phyloP scores from a whole-genome alignment of 768 basidiomycete genomes.

The Arthromyces matolae region DNA sequence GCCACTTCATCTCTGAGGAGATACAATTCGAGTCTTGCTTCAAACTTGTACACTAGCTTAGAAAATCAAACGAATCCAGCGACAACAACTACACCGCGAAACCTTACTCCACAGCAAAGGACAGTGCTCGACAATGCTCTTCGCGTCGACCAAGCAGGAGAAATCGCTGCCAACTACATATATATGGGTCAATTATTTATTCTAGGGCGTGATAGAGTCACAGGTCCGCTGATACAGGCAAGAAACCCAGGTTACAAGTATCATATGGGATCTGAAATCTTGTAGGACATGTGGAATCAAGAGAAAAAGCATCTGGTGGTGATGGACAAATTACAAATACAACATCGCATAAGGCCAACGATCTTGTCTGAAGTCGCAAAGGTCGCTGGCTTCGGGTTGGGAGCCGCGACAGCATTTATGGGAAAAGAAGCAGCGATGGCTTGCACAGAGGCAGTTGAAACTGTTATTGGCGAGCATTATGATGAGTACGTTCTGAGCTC shows the following conservation, averaged over 20 bases:
- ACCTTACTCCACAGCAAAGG: conserved; percentile 48
- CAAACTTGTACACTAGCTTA: conserved; percentile 46
- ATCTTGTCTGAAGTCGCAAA: conserved; percentile 81
- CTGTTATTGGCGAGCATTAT: conserved; percentile 97
- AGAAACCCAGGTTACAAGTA: conserved; percentile 18
- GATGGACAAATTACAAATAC: conserved; percentile 79
- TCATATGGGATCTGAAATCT: background rate
- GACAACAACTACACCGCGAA: conserved; percentile 50
- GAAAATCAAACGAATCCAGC: conserved; percentile 33
- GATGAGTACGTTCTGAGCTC: conserved; percentile 71
- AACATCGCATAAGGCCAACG: conserved; percentile 85
- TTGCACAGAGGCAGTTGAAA: conserved; percentile 97
- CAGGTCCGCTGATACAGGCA: conserved; percentile 73
- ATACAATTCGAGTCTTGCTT: conserved; percentile 26
- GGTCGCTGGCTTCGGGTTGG: conserved; percentile 81
- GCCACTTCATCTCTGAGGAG: background rate
- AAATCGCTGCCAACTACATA: conserved; percentile 94
- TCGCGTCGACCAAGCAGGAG: conserved; percentile 93
- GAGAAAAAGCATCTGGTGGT: conserved; percentile 88
- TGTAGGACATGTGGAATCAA: conserved; percentile 96
- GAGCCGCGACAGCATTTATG: conserved; percentile 80
- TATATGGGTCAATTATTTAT: conserved; percentile 85
- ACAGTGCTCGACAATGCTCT: conserved; percentile 60
- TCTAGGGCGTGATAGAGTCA: conserved; percentile 52
- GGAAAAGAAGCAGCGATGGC: conserved; percentile 96